Evolutionary conservation across 164 flowering plant species (phyloP), one percentile per base, ranked within the genome.

Genomic region (Nymphaea colorata): DNA sequence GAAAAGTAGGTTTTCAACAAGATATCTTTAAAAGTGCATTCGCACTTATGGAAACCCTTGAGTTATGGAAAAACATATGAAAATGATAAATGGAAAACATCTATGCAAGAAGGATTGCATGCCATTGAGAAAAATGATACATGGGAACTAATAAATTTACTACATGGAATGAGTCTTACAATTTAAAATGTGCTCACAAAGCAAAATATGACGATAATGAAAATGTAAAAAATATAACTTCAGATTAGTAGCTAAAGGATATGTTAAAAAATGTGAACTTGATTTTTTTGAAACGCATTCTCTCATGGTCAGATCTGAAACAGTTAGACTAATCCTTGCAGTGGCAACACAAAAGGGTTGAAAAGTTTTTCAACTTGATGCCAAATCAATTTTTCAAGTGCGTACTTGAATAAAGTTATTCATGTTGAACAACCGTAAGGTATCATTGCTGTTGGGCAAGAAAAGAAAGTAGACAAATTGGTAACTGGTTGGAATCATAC

Each of bases 321-420:
- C 72, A 59, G 64, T 73, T 53, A 73, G 76, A 42, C 18, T 65
- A 45, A 67, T 69, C 14, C 45, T 73, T 7, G 66, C 76, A 59
- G 42, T 73, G 18, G 67, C 64, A 14, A 53, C 67, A 1, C 66
- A 63, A 62, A 69, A 61, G 4, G 66, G 66, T 11, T 63, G 61
- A 60, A 66, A 42, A 43, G 18, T 16, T 71, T 17, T 25, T 69
- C 36, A 71, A 41, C 16, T 60, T 41, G 66, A 71, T 61, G 59
- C 66, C 16, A 71, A 71, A 45, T 66, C 65, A 44, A 44, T 65
- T 71, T 71, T 42, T 66, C 65, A 17, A 72, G 66, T 74, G 77
- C 73, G 43, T 45, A 74, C 41, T 59, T 74, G 64, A 16, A 74
- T 15, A 67, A 70, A 64, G 18, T 51, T 42, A 64, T 64, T 67